Percentiles rank a stretch among this genome's conserved stretches.
Conservation (phyloP, 1,139 yeast genomes). For the Yamadazyma jaroonii region DNA sequence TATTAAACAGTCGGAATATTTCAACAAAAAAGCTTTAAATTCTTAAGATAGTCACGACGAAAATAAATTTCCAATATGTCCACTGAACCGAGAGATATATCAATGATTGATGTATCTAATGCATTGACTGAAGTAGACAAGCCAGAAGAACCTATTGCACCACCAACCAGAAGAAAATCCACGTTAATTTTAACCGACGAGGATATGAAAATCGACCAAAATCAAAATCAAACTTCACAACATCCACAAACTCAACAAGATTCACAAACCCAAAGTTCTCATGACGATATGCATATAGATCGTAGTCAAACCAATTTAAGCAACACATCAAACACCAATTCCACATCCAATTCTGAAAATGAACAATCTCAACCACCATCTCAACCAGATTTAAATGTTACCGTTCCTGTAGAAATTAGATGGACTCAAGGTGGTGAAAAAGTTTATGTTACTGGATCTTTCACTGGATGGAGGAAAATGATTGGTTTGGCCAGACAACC, state of each 20-base stretch:
- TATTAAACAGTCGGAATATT: too few species aligned
- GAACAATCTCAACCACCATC: constrained; percentile 13
- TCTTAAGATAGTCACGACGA: too few species aligned
- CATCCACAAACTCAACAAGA: background rate
- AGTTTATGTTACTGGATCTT: constrained; percentile 57
- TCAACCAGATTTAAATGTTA: constrained; percentile 25
- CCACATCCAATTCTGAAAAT: constrained; percentile 11
- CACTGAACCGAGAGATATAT: constrained; percentile 16
- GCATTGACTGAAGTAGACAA: constrained; percentile 18
- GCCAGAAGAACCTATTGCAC: constrained; percentile 3
- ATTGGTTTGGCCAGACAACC: constrained; percentile 50
- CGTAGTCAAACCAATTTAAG: constrained; percentile 16
- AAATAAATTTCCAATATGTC: background rate
- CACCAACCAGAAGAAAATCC: constrained; percentile 38
- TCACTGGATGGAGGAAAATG: constrained; percentile 53
- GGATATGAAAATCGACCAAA: constrained; percentile 35
- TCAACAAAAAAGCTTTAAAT: too few species aligned
- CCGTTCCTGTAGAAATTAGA: constrained; percentile 75
- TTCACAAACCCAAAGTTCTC: background rate
- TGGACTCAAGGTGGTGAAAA: constrained; percentile 96
- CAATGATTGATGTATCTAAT: constrained; percentile 44
- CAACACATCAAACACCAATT: constrained; percentile 6
- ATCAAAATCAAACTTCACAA: constrained; percentile 1
- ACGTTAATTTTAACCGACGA: constrained; percentile 44
- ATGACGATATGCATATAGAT: constrained; percentile 22